Percentiles rank a stretch among this genome's conserved stretches.
phyloP scores from a whole-genome alignment of 495 filamentous ascomycete genomes.

The Penicillium crystallinum region DNA sequence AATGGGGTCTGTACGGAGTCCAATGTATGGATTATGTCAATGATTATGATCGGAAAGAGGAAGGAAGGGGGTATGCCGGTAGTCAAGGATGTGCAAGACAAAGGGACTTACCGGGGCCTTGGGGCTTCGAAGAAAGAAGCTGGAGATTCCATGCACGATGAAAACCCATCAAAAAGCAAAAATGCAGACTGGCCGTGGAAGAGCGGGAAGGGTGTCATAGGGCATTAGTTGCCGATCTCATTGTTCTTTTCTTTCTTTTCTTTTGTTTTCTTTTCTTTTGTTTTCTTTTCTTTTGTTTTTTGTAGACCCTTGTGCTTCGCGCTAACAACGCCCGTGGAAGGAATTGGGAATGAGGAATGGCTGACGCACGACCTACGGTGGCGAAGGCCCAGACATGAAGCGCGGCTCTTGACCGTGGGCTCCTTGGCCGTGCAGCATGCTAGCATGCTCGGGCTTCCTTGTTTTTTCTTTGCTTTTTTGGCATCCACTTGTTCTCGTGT shows the following conservation, averaged over 20 bases:
- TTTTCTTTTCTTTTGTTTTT: no score
- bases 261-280: no score
- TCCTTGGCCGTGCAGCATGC: constrained; percentile 1
- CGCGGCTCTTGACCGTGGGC: constrained; percentile 8
- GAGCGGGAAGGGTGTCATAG: no score
- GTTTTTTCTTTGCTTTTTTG: not conserved
- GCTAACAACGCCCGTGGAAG: not conserved
- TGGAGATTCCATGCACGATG: not conserved
- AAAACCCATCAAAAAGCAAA: constrained; percentile 1
- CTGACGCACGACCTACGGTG: not conserved
- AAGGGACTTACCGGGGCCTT: not conserved
- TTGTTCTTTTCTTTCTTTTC: no score
- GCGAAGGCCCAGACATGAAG: not conserved
- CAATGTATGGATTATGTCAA: not conserved
- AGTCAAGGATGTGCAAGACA: not conserved
- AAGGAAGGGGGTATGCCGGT: not conserved
- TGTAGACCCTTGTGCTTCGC: no score
- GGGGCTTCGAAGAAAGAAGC: not conserved
- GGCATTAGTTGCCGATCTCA: no score
- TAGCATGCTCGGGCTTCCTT: not conserved
- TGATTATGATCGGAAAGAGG: not conserved
- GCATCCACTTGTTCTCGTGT: not conserved
- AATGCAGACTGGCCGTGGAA: no score
- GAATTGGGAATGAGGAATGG: constrained; percentile 12
- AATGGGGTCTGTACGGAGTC: no score